Evolutionary conservation across 306 rosid genomes (phyloP).

Genomic region (Clitoria ternatea): DNA sequence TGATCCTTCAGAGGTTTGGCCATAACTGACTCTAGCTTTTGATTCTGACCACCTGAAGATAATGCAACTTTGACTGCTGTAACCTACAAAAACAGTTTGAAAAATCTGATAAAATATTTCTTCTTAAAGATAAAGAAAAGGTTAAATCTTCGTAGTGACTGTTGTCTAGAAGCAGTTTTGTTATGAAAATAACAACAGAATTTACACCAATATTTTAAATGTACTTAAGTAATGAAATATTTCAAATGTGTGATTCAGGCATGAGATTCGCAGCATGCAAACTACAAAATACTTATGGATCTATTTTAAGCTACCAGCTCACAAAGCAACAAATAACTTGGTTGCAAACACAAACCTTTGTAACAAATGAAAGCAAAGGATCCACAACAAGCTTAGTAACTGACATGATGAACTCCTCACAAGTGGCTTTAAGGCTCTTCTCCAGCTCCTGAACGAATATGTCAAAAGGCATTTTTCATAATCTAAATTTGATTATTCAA

Average conservation of each 20-base stretch:
- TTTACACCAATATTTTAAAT: background rate
- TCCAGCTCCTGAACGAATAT: constrained; percentile 77
- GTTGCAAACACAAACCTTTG: constrained; percentile 63
- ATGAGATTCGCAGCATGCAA: background rate
- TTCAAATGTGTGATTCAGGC: background rate
- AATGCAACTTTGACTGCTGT: constrained; percentile 92
- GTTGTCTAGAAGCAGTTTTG: constrained; percentile 3
- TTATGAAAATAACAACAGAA: background rate
- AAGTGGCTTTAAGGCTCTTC: constrained; percentile 89
- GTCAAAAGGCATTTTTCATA: constrained; percentile 1
- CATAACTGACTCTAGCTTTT: constrained; percentile 63
- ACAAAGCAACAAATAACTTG: constrained; percentile 8
- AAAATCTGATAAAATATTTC: constrained; percentile 3
- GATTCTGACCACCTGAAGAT: constrained; percentile 71
- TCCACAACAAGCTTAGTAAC: constrained; percentile 97
- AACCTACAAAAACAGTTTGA: constrained; percentile 50
- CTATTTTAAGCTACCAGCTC: constrained; percentile 16
- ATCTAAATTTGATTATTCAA: background rate
- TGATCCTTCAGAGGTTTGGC: constrained; percentile 84
- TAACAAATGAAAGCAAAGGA: constrained; percentile 96
- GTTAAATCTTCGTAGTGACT: constrained; percentile 1
- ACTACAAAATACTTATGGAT: background rate
- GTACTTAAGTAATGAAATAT: constrained; percentile 16
- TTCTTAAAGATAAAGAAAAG: background rate
- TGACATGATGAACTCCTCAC: constrained; percentile 97